Base-by-base conservation (phyloP, 2,329 filamentous ascomycete genomes). In the Monosporascus sp. region DNA sequence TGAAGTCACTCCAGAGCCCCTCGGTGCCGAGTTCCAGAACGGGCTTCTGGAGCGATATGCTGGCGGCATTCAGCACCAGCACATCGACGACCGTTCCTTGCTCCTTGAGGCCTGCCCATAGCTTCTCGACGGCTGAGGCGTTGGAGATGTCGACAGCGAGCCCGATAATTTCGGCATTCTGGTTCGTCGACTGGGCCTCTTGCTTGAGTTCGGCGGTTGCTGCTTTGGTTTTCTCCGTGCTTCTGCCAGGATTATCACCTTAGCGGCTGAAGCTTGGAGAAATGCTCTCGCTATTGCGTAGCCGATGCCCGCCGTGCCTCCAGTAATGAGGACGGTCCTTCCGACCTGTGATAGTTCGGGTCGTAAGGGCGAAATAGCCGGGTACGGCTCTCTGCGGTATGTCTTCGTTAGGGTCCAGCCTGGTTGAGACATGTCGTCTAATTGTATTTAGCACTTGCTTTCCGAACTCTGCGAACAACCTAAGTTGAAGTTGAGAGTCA, bases 221-320 rank as follows among this genome's bases (percentile, higher is more conserved):
- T 3, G 60, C 54, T 2, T 68, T 54, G 17, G 76, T 64, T 1
- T 61, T 61, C 6, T 61, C 59, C 0, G 58, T 36, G 2, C 68
- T 69, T 7, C 76, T 73, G 7, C 69, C 73, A 71, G 53, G 40
- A 81, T 64, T 9, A 72, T 68, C 26, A 79, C 63, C 1, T 59
- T 62, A 2, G 64, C 50, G 7, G 74, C 72, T 0, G 67, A 66
- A 0, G 77, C 78, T 1, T 61, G 53, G 9, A 70, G 67, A 57
- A 78, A 90, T 47, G 84, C 73, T 48, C 77, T 75, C 3, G 85
- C 85, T 16, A 87, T 80, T 1, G 83, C 81, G 52, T 83, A 81
- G 1, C 86, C 87, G 47, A 90, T 83, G 27, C 86, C 85, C 0
- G 76, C 78, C 0, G 81, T 80, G n/a, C 79, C 84, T 41, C 87